Base-by-base conservation (phyloP, 2,329 filamentous ascomycete genomes). In the Diaporthe sp. region DNA sequence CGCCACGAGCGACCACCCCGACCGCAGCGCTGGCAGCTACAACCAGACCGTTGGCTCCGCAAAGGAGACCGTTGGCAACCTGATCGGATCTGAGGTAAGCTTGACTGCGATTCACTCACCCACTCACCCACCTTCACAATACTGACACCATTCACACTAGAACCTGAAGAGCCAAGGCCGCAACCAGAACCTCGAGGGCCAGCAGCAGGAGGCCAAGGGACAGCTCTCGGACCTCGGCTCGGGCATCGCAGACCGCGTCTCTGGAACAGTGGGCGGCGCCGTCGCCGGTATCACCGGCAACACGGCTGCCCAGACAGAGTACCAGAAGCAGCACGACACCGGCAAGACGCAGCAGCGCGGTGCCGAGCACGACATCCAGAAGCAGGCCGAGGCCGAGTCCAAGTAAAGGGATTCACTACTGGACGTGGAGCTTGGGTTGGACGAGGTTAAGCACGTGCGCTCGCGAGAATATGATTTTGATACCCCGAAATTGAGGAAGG, bases 1-100 rank as follows among this genome's bases (percentile, higher is more conserved):
- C 49, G 87, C 94, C 67, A 90, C 92, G 77, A 89, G 90, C 79
- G 95, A 98, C 84, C 88, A 94, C 84, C 87, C 92, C 15, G 88
- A 96, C 83, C 94, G 95, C 78, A 86, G 89, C 31, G 83, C 90
- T 25, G 96, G 96, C 58, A 89, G 89, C 25, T 97, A 94, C 92
- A 95, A 98, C 87, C 96, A 98, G 86, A 98, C 95, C 7, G 82
- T 96, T n/a, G 96, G 96, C 71, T 91, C 93, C 1, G 92, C 92
- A 58, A 98, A 98, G 88, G 95, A 98, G 83, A 87, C 92, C 6
- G 78, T 97, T 1, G 96, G 96, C 75, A 92, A 92, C 25, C 80
- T 96, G 7, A 79, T 96, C 37, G 96, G 96, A 76, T 92, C 91
- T 78, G 93, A 97, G 85, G 90, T 90, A 82, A 78, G 85, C 57